Evolutionary conservation across 441 rosid genomes (phyloP), one percentile per base, ranked within the genome.

Genomic region (Breynia disticha): DNA sequence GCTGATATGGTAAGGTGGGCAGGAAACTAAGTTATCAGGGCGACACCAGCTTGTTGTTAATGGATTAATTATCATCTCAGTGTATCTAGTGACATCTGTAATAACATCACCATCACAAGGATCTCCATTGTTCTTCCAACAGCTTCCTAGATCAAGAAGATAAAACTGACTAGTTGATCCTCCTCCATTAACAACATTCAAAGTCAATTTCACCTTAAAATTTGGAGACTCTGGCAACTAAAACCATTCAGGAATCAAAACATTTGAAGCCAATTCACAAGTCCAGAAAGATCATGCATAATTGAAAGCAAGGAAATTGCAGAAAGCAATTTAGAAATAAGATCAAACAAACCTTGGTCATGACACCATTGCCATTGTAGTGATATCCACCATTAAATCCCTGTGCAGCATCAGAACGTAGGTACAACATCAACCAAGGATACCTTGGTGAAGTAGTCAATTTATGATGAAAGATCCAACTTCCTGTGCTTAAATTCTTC

Each of bases 351-450:
- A 83, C 84, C 74, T 74, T 73, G 57, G 38, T 72, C 80, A 83
- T 77, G 49, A 81, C 74, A 52, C 89, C 89, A 42, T 79, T 62
- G 12, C 83, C 82, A 19, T 64, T 65, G 50, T 83, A 78, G 64
- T 86, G 91, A 53, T 83, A 86, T 37, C 91, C 87, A 52, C 88
- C 91, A 52, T 75, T 72, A 66, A 81, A 79, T 47, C 90, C 84
- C 43, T 71, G 24, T 0, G 78, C 63, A 42, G 88, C 82, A 77
- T 83, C 88, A 0, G 86, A 61, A 16, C 90, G 75, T 0, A 86
- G 73, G 57, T 83, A 86, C 66, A 86, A 62, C 95, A 79, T 81
- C 15, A 79, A 76, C 86, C 84, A 81, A 1, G 86, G 90, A 57
- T 86, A 83, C 62, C 72, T 83, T 7, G 57, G 58, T 0, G 78